phyloP scores from a whole-genome alignment of 2,329 filamentous ascomycete species.

The Rutstroemia sydowiana region DNA sequence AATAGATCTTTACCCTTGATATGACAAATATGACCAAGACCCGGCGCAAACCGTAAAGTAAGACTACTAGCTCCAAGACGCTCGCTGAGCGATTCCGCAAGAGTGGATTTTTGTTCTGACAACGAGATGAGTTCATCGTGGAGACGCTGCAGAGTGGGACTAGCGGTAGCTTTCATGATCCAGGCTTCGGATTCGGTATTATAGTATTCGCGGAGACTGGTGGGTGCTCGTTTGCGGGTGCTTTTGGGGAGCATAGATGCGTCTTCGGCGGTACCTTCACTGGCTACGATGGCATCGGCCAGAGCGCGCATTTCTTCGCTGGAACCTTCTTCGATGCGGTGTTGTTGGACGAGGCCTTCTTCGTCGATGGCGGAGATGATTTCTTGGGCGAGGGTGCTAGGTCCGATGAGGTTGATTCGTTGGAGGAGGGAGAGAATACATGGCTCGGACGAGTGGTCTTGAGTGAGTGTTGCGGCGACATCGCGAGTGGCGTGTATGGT shows the following conservation, averaged over 20 bases:
- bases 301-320: slow-evolving; percentile 63
- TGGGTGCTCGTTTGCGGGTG: slow-evolving; percentile 36
- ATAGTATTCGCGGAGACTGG: slow-evolving; percentile 50
- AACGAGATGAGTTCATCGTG: slow-evolving; percentile 61
- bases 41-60: slow-evolving; percentile 78
- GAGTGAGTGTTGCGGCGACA: slow-evolving; percentile 45
- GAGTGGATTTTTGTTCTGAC: slow-evolving; percentile 47
- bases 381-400: slow-evolving; percentile 58
- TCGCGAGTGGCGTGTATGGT: slow-evolving; percentile 70
- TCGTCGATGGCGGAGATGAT: slow-evolving; percentile 84
- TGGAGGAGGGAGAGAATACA: slow-evolving; percentile 41
- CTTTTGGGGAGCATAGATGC: slow-evolving; percentile 37
- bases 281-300: slow-evolving; percentile 62
- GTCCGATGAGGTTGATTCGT: slow-evolving; percentile 60
- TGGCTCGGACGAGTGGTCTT: slow-evolving; percentile 17
- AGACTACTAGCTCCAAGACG: slow-evolving; percentile 57
- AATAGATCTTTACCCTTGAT: slow-evolving; percentile 70
- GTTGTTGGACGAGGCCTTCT: slow-evolving; percentile 75
- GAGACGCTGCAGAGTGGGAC: slow-evolving; percentile 53
- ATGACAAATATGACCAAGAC: slow-evolving; percentile 83
- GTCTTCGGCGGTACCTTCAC: slow-evolving; percentile 55
- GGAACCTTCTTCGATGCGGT: slow-evolving; percentile 67
- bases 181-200: slow-evolving; percentile 52
- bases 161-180: slow-evolving; percentile 64
- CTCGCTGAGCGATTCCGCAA: slow-evolving; percentile 55